Evolutionary conservation across 176 grass and related monocot species (phyloP).

Genomic region (Puccinellia tenuiflora): DNA sequence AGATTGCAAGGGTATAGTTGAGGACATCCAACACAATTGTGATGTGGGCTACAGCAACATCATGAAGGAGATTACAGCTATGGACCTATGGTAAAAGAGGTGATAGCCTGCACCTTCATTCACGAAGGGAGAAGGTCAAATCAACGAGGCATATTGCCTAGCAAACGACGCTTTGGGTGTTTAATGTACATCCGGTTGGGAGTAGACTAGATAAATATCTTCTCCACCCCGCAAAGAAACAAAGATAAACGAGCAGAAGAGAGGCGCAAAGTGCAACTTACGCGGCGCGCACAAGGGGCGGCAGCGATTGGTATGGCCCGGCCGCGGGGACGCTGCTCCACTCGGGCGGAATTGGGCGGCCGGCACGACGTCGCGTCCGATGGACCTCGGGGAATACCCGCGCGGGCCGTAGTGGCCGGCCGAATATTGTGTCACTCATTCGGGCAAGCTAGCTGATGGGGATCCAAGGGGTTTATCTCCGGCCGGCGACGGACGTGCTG

Average conservation of each 20-base stretch:
- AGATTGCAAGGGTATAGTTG: no score
- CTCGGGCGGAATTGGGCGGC: background rate
- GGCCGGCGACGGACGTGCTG: background rate
- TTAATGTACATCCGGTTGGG: no score
- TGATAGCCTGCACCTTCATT: no score
- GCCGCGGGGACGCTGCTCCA: background rate
- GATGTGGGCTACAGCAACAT: no score
- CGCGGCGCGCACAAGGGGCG: background rate
- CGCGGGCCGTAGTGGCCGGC: slow-evolving; percentile 19
- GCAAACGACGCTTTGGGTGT: no score
- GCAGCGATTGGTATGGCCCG: background rate
- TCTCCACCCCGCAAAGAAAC: background rate
- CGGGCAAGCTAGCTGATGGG: background rate
- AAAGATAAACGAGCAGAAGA: background rate
- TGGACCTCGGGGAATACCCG: background rate
- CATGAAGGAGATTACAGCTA: no score
- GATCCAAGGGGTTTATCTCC: background rate
- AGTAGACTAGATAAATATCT: background rate
- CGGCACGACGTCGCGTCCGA: slow-evolving; percentile 16
- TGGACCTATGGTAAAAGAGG: no score
- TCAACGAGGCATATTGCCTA: no score
- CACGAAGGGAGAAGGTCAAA: no score
- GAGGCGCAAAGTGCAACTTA: background rate
- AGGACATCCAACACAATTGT: no score
- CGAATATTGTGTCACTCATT: slow-evolving; percentile 28